Evolutionary conservation across 1,284 basidiomycete species (phyloP).

Genomic region (Leccinum pallidistipes): DNA sequence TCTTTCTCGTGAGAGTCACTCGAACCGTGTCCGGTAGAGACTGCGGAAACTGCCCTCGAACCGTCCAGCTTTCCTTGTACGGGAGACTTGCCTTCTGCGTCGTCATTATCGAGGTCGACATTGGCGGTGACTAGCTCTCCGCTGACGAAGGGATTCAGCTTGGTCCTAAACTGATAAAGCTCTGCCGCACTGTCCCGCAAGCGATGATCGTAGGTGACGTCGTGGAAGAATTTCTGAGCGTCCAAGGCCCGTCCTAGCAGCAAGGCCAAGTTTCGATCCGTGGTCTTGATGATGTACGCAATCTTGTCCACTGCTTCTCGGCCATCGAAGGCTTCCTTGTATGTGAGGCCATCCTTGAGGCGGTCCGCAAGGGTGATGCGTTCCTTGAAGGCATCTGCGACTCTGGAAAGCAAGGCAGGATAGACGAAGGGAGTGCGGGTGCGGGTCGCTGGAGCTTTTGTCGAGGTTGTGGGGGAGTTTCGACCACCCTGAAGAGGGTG

Average conservation of each 20-base stretch:
- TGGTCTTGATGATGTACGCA: constrained; percentile 97
- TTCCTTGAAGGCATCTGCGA: constrained; percentile 91
- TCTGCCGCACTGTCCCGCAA: constrained; percentile 88
- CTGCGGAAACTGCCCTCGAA: constrained; percentile 28
- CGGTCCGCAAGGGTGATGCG: constrained; percentile 79
- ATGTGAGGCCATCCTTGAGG: constrained; percentile 93
- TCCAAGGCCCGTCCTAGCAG: constrained; percentile 94
- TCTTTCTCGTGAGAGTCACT: constrained; percentile 43
- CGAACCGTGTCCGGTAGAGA: constrained; percentile 43
- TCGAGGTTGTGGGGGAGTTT: constrained; percentile 50
- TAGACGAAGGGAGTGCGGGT: constrained; percentile 78
- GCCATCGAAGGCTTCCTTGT: constrained; percentile 96
- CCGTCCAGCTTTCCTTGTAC: constrained; percentile 23
- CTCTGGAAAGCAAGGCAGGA: constrained; percentile 91
- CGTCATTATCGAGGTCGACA: constrained; percentile 32
- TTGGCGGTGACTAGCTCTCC: constrained; percentile 55
- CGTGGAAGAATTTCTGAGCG: constrained; percentile 99
- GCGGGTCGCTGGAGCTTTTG: constrained; percentile 35
- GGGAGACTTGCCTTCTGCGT: constrained; percentile 34
- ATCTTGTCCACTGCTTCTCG: constrained; percentile 96
- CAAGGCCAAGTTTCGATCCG: constrained; percentile 93
- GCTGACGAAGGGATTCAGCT: constrained; percentile 75
- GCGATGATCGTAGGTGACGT: constrained; percentile 98
- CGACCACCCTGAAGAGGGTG: constrained; percentile 40
- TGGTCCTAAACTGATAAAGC: constrained; percentile 89